Percentiles rank a stretch among this genome's conserved stretches.
phyloP scores from a whole-genome alignment of 2,329 filamentous ascomycete genomes.

The Aspergillus pseudoglaucus region DNA sequence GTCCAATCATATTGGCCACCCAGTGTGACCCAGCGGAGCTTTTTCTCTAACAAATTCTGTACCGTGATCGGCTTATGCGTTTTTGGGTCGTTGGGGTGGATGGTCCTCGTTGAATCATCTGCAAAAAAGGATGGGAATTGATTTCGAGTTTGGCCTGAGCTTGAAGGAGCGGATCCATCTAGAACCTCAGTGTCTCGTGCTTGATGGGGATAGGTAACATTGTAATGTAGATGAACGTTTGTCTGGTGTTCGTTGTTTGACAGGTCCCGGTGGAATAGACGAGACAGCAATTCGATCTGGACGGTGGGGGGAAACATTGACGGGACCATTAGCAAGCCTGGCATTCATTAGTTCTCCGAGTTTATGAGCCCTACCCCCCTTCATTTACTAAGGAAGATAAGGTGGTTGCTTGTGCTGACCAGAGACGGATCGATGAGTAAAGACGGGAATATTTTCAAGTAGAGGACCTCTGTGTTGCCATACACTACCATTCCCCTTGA shows the following conservation, averaged over 20 bases:
- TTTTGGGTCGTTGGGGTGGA: conserved; percentile 58
- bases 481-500: conserved; percentile 8
- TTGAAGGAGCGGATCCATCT: conserved; percentile 31
- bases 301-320: conserved; percentile 62
- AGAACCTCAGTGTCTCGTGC: conserved; percentile 2
- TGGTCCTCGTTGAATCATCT: conserved; percentile 37
- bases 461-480: conserved; percentile 10
- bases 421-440: conserved; percentile 28
- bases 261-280: conserved; percentile 71
- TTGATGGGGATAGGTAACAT: conserved; percentile 54
- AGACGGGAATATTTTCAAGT: conserved; percentile 28
- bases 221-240: conserved; percentile 81
- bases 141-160: conserved; percentile 19
- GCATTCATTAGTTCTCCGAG: conserved; percentile 16
- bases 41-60: conserved; percentile 65
- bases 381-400: conserved; percentile 3
- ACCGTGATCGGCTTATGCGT: conserved; percentile 70
- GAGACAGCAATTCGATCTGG: conserved; percentile 64
- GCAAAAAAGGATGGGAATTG: conserved; percentile 45
- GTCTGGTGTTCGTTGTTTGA: conserved; percentile 69
- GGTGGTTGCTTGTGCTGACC: conserved; percentile 22
- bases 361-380: conserved; percentile 5
- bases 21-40: conserved; percentile 87
- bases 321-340: conserved; percentile 75
- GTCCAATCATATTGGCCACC: conserved; percentile 98